Base-by-base conservation (phyloP, 805 yeast species). In the Zygotorulaspora danielsina region DNA sequence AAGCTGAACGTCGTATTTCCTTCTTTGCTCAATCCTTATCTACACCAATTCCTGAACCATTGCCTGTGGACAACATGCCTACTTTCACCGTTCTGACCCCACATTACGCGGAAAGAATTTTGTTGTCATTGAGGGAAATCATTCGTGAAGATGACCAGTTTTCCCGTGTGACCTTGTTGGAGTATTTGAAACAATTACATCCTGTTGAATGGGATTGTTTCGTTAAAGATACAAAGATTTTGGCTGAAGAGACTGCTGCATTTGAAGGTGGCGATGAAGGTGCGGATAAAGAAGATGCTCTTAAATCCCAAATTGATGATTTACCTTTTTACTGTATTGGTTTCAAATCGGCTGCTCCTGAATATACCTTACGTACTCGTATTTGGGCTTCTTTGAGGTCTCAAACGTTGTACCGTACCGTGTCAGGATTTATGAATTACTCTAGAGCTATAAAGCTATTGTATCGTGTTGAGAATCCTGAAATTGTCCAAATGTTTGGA, bases 51-150 rank as follows among this genome's bases (percentile, higher is more conserved):
- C 96, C 96, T 48, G 98, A 93, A 71, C 97, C 99, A 47, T 74
- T 93, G 61, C 98, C 99, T 31, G 97, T 94, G 53, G 98, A 93
- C 68, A 90, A 90, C 74, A 93, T 93, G 98, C 99, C 99, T 50
- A 90, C 97, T 9, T 93, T 93, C 67, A 89, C 98, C 27, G 97
- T 93, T 16, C 72, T 90, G 66, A 84, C 90, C 52, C 97, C 98
- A 58, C 98, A 90, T 66, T 90, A 90, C 68, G 74, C 93, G 50
- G 98, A 90, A 71, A 90, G 88, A 78, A 90, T 90, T 47, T 72
- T 89, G 54, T 70, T 90, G 36, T 86, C 96, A n/a, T 72, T 93
- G 57, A 83, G 94, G 64, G 98, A 90, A 67, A 88, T 93, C 60
- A 90, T 93, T 55, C 82, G 95, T 59, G 97, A 90, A 70, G 97